These are phyloP conservation scores for Inonotus obliquus DNA, from an alignment of 1,284 basidiomycete species.

Conservation along the genomic window DNA sequence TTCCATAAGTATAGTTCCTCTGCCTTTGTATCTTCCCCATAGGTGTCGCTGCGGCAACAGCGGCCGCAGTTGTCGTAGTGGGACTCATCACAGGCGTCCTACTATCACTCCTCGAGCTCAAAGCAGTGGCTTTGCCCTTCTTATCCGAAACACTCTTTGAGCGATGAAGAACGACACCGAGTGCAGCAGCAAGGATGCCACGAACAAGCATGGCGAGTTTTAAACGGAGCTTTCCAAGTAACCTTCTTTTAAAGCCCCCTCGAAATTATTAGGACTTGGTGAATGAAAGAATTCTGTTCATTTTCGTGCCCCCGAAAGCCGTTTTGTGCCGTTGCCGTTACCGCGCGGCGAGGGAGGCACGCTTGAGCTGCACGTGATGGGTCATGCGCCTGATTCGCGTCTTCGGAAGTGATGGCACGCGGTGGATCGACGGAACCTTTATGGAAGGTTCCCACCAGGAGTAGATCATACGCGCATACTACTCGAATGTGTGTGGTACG, in stretches of 20 bases:
- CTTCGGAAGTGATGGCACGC: neutral
- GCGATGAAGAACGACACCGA: neutral
- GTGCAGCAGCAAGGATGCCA: neutral
- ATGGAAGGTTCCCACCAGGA: slow-evolving; percentile 4
- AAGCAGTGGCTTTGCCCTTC: slow-evolving; percentile 1
- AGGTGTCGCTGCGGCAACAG: neutral
- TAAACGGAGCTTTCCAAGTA: too few relatives aligned
- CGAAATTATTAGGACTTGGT: too few relatives aligned
- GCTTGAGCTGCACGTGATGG: neutral
- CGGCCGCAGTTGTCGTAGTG: neutral
- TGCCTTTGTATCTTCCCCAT: neutral
- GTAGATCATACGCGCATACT: neutral
- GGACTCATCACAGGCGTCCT: too few relatives aligned
- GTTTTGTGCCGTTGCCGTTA: too few relatives aligned
- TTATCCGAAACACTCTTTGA: neutral
- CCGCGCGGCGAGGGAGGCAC: too few relatives aligned
- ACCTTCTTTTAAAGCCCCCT: too few relatives aligned
- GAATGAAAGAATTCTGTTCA: too few relatives aligned
- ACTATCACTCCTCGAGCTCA: too few relatives aligned
- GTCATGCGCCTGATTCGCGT: neutral
- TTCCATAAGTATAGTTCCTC: slow-evolving; percentile 6
- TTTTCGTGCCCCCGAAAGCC: too few relatives aligned
- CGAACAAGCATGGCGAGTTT: neutral
- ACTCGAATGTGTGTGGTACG: neutral
- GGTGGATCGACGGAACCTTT: neutral